Percentiles rank a stretch among this genome's conserved stretches.
phyloP scores from a whole-genome alignment of 23 red algal genomes.

The Agarophyton chilense region DNA sequence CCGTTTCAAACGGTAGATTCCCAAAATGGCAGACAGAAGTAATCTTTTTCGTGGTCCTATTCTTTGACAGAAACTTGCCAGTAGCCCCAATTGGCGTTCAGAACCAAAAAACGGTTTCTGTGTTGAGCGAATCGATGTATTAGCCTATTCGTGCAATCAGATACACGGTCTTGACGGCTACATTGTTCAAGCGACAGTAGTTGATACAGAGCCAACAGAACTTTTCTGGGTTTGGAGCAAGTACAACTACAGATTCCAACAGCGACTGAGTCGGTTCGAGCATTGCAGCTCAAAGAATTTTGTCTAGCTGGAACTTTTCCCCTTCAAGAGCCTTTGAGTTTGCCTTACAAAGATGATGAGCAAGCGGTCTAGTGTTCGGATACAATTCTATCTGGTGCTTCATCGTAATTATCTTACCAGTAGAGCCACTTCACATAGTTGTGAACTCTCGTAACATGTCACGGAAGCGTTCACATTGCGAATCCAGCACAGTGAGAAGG shows the following conservation, averaged over 20 bases:
- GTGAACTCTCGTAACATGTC: not conserved
- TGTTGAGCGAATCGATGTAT: not conserved
- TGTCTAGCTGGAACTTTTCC: not conserved
- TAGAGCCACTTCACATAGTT: constrained; percentile 14
- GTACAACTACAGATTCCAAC: not conserved
- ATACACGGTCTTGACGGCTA: not conserved
- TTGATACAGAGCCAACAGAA: not conserved
- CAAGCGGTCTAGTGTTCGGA: not conserved
- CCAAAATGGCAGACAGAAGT: not conserved
- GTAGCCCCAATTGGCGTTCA: not conserved
- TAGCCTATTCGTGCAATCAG: not conserved
- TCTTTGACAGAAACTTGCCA: not conserved
- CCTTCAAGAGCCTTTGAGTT: not conserved
- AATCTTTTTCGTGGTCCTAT: constrained; percentile 3
- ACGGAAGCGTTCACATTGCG: not conserved
- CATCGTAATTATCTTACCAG: not conserved
- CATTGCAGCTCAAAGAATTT: not conserved
- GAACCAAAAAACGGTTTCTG: not conserved
- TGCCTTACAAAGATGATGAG: not conserved
- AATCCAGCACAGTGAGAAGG: not conserved
- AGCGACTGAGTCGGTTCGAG: not conserved
- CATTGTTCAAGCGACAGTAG: not conserved
- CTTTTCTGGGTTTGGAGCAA: not conserved
- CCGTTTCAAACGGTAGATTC: not conserved
- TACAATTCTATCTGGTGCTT: constrained; percentile 18